phyloP scores from a whole-genome alignment of 2,329 filamentous ascomycete species.

The Knoxdaviesia proteae region DNA sequence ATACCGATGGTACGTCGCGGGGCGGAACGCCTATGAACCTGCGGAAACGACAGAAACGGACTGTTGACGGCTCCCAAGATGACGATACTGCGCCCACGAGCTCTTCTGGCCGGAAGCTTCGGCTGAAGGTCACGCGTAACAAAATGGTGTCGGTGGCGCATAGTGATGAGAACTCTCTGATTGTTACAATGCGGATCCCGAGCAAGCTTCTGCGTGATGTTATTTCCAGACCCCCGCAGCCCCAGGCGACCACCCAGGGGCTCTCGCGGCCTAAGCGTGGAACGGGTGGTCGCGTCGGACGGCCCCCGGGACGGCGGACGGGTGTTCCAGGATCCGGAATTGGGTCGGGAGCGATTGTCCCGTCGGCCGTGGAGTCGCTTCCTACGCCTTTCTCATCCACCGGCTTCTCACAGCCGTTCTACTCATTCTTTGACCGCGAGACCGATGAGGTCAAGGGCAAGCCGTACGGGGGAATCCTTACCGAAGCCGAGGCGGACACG shows the following conservation, averaged over 20 bases:
- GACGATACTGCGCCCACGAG: too few species aligned
- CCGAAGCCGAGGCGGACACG: conserved; percentile 77
- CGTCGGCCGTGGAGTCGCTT: conserved; percentile 10
- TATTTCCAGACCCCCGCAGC: conserved; percentile 13
- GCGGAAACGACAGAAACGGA: too few species aligned
- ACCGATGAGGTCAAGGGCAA: conserved; percentile 78
- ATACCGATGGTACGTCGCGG: too few species aligned
- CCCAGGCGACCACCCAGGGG: neutral
- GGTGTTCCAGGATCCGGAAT: too few species aligned
- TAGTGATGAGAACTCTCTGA: conserved; percentile 11
- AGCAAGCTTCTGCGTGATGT: conserved; percentile 39
- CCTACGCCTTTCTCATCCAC: conserved; percentile 36
- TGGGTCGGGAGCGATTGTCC: neutral
- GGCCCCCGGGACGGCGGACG: too few species aligned
- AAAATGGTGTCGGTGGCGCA: too few species aligned
- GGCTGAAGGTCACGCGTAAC: too few species aligned
- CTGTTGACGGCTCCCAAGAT: too few species aligned
- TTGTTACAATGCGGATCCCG: conserved; percentile 38
- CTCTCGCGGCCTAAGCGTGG: too few species aligned
- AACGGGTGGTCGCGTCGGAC: too few species aligned
- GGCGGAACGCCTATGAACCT: too few species aligned
- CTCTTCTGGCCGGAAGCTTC: too few species aligned
- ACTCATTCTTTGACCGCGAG: conserved; percentile 76
- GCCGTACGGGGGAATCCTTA: conserved; percentile 85
- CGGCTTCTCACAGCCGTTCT: conserved; percentile 57